Evolutionary conservation across 768 basidiomycete species (phyloP).

Genomic region (Boletus barrowsii): DNA sequence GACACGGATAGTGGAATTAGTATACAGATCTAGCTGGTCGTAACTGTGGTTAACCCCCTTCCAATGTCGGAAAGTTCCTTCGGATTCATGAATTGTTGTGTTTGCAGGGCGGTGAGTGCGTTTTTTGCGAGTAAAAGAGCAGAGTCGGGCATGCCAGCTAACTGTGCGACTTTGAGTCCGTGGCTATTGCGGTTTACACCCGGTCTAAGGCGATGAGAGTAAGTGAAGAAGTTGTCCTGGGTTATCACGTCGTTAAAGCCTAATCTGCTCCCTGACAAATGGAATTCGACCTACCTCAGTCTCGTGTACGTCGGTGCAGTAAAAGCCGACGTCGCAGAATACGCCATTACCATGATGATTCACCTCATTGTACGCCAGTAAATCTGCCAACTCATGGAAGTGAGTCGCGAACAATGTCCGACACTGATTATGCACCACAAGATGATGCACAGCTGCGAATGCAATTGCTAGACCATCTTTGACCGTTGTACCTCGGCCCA

Average conservation of each 20-base stretch:
- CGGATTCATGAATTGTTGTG: constrained; percentile 21
- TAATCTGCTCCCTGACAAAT: background rate
- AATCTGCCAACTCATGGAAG: constrained; percentile 88
- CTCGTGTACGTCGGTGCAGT: constrained; percentile 86
- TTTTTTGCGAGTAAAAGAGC: constrained; percentile 60
- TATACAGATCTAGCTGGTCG: constrained; percentile 3
- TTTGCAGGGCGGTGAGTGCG: constrained; percentile 43
- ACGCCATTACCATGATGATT: constrained; percentile 39
- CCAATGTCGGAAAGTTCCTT: constrained; percentile 34
- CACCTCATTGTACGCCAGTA: constrained; percentile 62
- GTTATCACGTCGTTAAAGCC: background rate
- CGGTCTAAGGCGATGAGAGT: constrained; percentile 74
- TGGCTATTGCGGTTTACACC: constrained; percentile 92
- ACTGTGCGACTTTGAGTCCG: constrained; percentile 82
- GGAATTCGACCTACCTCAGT: constrained; percentile 50
- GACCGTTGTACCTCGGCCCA: constrained; percentile 93
- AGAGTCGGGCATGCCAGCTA: constrained; percentile 76
- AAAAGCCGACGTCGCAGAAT: constrained; percentile 72
- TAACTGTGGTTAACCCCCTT: constrained; percentile 21
- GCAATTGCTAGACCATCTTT: constrained; percentile 92
- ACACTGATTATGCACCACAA: constrained; percentile 66
- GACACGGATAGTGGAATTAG: background rate
- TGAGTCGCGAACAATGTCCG: constrained; percentile 97
- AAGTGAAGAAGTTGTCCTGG: constrained; percentile 77
- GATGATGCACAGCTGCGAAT: constrained; percentile 84